These are phyloP conservation scores for Penicillium verhagenii DNA, from an alignment of 495 filamentous ascomycete genomes.

Conservation along the genomic window DNA sequence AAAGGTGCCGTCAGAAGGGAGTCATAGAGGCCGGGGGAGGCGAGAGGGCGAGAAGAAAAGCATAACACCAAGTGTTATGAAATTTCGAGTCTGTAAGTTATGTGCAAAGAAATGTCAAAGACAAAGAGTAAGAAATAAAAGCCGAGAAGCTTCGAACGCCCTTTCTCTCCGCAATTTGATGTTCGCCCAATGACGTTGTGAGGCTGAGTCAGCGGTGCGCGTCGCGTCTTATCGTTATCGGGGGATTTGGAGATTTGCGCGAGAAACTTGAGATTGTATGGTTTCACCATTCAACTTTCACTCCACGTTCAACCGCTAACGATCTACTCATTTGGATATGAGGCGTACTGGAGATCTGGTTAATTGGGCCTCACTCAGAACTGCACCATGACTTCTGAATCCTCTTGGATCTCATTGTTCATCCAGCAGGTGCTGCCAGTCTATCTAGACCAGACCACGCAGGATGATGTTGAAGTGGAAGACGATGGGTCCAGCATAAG, in stretches of 20 bases:
- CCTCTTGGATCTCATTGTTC: constrained; percentile 33
- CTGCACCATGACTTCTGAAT: constrained; percentile 27
- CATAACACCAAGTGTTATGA: constrained; percentile 4
- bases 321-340: neutral
- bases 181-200: constrained; percentile 41
- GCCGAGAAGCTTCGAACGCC: constrained; percentile 2
- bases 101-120: neutral
- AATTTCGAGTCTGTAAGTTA: neutral
- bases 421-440: constrained; percentile 28
- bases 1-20: neutral
- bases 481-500: constrained; percentile 43
- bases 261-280: neutral
- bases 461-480: constrained; percentile 21
- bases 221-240: constrained; percentile 23
- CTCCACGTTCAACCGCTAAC: neutral
- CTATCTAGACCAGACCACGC: constrained; percentile 17
- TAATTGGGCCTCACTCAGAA: neutral
- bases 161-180: constrained; percentile 21
- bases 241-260: neutral
- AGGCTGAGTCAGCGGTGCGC: constrained; percentile 19
- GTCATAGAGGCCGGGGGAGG: constrained; percentile 6
- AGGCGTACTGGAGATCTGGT: neutral
- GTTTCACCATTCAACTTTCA: neutral
- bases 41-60: neutral
- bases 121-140: constrained; percentile 1